These are phyloP conservation scores for Prunus salicina DNA, from an alignment of 306 rosid species.

Conservation along the genomic window DNA sequence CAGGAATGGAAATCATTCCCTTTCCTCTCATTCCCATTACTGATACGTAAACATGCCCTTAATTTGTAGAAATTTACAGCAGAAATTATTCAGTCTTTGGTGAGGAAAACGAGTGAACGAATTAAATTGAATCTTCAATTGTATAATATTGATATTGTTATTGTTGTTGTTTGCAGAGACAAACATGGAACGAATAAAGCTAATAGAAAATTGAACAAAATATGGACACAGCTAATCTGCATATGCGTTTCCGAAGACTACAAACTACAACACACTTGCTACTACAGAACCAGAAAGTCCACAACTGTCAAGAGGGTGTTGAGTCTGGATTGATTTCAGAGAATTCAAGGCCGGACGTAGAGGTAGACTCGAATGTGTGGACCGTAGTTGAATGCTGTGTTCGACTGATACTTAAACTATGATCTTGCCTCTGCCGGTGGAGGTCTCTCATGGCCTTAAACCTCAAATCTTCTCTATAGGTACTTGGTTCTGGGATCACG, in stretches of 20 bases:
- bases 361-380: constrained; percentile 36
- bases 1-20: too few species aligned
- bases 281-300: constrained; percentile 10
- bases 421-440: constrained; percentile 27
- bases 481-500: constrained; percentile 41
- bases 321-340: constrained; percentile 24
- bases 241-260: not conserved
- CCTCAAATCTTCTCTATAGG: constrained; percentile 49
- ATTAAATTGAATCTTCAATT: not conserved
- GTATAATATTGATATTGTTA: not conserved
- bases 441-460: constrained; percentile 77
- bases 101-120: too few species aligned
- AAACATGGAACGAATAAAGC: not conserved
- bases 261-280: not conserved
- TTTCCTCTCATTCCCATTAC: too few species aligned
- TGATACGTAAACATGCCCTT: too few species aligned
- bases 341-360: constrained; percentile 31
- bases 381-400: constrained; percentile 32
- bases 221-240: not conserved
- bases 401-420: constrained; percentile 35
- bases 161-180: not conserved
- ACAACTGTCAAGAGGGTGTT: constrained; percentile 8
- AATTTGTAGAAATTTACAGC: too few species aligned
- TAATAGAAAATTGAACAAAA: not conserved
- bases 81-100: too few species aligned